Evolutionary conservation across 768 basidiomycete genomes (phyloP), one percentile per base, ranked within the genome.

Genomic region (Naematelia encephala): DNA sequence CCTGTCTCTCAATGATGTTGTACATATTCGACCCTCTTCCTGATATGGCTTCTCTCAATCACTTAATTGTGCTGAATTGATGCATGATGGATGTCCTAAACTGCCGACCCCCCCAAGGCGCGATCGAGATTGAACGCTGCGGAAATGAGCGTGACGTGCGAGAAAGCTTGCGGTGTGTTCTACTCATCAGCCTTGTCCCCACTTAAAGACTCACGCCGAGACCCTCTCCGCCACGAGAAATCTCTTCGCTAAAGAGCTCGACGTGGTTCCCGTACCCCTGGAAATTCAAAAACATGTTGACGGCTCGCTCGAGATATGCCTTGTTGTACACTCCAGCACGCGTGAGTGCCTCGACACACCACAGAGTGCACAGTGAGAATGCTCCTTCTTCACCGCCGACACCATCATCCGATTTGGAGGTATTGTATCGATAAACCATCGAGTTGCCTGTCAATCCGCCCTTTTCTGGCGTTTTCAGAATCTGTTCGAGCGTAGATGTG

Each of bases 341-440:
- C 0, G 91, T 90, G 61, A 98, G 78, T 0, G 91, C 91, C 68
- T 97, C 92, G 44, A 94, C 80, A 62, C 87, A 87, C 88, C 88
- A 76, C 2, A 77, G 56, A 2, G 71, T 89, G 61, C 27, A 66
- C 48, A 98, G 80, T 60, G 90, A 90, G 78, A 97, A 96, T 23
- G 77, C 92, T 1, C 93, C 93, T 77, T 96, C 93, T 63, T 94
- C 90, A 1, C 93, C 92, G 1, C 94, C 93, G 12, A 97, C 91
- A 5, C 94, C 94, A 67, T 97, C 94, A 57, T 89, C 87, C 0
- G 89, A 86, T 74, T 88, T 88, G 23, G 76, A 79, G 12, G 88
- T 86, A 72, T 98, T 91, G 76, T 97, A 97, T 5, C 93, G 86
- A 72, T 88, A 94, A 4, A 79, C 77, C 16, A 75, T 68, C 53